These are phyloP conservation scores for Suzukiozyma palmioleophila DNA, from an alignment of 1,139 yeast species.

Conservation along the genomic window DNA sequence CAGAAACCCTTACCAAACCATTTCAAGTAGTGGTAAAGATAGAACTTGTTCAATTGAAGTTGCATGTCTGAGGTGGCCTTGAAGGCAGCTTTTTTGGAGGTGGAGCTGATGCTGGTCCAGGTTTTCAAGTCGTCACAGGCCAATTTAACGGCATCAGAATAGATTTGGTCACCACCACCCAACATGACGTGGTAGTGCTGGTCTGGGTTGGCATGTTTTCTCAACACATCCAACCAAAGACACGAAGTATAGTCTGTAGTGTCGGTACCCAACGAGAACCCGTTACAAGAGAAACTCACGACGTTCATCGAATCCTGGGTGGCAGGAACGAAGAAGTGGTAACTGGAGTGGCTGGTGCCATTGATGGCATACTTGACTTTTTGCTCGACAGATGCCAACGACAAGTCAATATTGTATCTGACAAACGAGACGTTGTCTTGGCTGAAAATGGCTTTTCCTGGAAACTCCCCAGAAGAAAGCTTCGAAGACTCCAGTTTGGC, in stretches of 20 bases:
- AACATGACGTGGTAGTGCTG: constrained; percentile 87
- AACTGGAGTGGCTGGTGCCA: constrained; percentile 30
- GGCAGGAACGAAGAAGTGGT: constrained; percentile 58
- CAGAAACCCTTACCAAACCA: constrained; percentile 93
- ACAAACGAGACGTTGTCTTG: constrained; percentile 53
- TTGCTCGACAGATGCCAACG: constrained; percentile 47
- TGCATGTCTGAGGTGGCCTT: constrained; percentile 42
- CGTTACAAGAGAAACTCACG: constrained; percentile 84
- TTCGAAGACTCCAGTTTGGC: constrained; percentile 7
- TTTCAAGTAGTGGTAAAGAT: constrained; percentile 65
- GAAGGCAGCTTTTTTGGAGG: constrained; percentile 34
- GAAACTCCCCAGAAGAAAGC: constrained; percentile 39
- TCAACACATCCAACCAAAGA: constrained; percentile 80
- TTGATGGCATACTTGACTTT: constrained; percentile 58
- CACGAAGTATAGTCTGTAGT: constrained; percentile 66
- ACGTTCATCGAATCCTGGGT: constrained; percentile 65
- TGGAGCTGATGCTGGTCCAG: constrained; percentile 59
- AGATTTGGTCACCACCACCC: constrained; percentile 97
- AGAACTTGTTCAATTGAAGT: constrained; percentile 57
- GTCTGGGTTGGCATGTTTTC: constrained; percentile 44
- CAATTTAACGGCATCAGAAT: constrained; percentile 75
- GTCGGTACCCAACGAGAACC: constrained; percentile 76
- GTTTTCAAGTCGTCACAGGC: constrained; percentile 49
- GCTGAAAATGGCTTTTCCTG: constrained; percentile 36
- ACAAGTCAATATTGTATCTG: constrained; percentile 55